phyloP scores from a whole-genome alignment of 2,329 filamentous ascomycete species.

The Talaromyces atroroseus region DNA sequence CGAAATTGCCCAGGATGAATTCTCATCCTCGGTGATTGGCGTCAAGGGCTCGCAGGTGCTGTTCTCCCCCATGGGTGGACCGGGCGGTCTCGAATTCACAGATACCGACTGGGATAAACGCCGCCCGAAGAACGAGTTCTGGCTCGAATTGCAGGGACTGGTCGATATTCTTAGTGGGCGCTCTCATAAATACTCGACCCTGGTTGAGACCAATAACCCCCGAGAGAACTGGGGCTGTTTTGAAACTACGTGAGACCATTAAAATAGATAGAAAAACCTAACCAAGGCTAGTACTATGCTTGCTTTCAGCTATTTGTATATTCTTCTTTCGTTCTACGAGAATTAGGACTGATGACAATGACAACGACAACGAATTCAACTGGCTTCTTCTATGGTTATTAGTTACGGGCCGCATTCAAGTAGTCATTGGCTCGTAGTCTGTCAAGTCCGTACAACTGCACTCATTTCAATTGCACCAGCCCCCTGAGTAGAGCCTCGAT shows the following conservation, averaged over 20 bases:
- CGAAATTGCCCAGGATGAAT: conserved; percentile 66
- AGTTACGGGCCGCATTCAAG: too few relatives aligned
- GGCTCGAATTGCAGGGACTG: conserved; percentile 71
- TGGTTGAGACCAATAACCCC: not conserved
- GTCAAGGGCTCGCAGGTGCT: conserved; percentile 85
- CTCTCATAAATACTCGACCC: conserved; percentile 31
- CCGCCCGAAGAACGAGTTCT: conserved; percentile 77
- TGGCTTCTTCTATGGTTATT: too few relatives aligned
- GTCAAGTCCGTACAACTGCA: too few relatives aligned
- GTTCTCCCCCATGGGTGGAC: conserved; percentile 68
- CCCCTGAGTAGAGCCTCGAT: too few relatives aligned
- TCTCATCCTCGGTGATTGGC: conserved; percentile 78
- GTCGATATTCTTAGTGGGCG: conserved; percentile 81
- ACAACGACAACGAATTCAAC: not conserved
- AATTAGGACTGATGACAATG: not conserved
- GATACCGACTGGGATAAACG: conserved; percentile 93
- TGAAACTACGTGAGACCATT: not conserved
- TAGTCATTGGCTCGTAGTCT: too few relatives aligned
- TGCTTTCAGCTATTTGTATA: not conserved
- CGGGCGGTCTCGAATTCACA: conserved; percentile 64
- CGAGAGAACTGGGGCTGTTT: not conserved
- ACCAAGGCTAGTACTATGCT: not conserved
- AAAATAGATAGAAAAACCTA: not conserved
- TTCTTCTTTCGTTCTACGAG: not conserved
- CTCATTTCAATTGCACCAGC: too few relatives aligned